Percentiles rank a stretch among this genome's conserved stretches.
Evolutionary conservation across 148 eudicot species (phyloP).

Genomic region (Fallopia convolvulus): DNA sequence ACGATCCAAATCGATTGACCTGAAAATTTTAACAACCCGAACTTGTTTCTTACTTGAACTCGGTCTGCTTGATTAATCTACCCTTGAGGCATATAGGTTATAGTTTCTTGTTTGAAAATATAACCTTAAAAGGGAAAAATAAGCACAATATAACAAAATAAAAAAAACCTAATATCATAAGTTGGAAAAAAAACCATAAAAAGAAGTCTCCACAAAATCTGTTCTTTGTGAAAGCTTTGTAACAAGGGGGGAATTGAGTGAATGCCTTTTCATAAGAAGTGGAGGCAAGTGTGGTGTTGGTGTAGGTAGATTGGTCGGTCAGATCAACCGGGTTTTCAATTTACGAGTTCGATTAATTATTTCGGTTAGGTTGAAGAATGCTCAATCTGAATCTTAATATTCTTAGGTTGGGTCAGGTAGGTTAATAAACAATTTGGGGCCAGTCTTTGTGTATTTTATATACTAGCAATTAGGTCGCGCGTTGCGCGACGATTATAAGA

Average conservation of each 20-base stretch:
- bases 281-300: slow-evolving; percentile 5
- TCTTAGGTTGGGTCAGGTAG: not conserved
- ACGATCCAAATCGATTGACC: too few relatives aligned
- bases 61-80: too few relatives aligned
- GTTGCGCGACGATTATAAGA: too few relatives aligned
- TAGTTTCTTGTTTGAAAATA: too few relatives aligned
- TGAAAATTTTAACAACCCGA: too few relatives aligned
- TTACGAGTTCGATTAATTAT: not conserved
- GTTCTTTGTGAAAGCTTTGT: not conserved
- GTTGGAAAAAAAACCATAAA: not conserved
- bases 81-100: too few relatives aligned
- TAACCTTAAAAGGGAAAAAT: too few relatives aligned
- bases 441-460: not conserved
- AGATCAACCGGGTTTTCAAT: not conserved
- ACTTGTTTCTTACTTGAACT: too few relatives aligned
- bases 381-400: not conserved
- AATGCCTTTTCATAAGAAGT: not conserved
- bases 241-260: not conserved
- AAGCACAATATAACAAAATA: too few relatives aligned
- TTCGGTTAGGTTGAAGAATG: not conserved
- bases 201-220: not conserved
- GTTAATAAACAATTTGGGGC: not conserved
- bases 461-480: too few relatives aligned
- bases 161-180: too few relatives aligned
- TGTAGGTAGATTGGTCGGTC: not conserved